These are phyloP conservation scores for Fusarium sp. DNA, from an alignment of 2,329 filamentous ascomycete genomes.

Conservation along the genomic window DNA sequence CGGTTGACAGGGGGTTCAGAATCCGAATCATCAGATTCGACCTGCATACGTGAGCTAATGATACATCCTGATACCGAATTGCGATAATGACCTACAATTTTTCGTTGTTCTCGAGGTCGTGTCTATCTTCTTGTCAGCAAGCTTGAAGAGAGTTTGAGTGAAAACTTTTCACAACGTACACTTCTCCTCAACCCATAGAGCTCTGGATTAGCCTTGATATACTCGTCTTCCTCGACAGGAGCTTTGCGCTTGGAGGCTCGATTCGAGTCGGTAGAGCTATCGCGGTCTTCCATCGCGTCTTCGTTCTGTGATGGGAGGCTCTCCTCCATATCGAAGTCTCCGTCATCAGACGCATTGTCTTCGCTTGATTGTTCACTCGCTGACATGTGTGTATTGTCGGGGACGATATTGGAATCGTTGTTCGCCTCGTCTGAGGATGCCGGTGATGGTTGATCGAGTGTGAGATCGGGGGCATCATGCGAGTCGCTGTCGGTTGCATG, in stretches of 20 bases:
- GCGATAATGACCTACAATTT: slow-evolving; percentile 57
- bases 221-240: slow-evolving; percentile 77
- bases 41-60: slow-evolving; percentile 46
- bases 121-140: slow-evolving; percentile 55
- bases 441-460: slow-evolving; percentile 57
- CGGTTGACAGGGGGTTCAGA: slow-evolving; percentile 70
- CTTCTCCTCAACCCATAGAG: slow-evolving; percentile 94
- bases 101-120: slow-evolving; percentile 66
- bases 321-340: slow-evolving; percentile 79
- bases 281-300: slow-evolving; percentile 62
- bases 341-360: slow-evolving; percentile 71
- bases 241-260: slow-evolving; percentile 78
- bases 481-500: slow-evolving; percentile 71
- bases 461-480: slow-evolving; percentile 73
- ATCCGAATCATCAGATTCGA: slow-evolving; percentile 71
- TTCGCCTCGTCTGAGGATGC: slow-evolving; percentile 55
- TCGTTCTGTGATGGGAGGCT: slow-evolving; percentile 60
- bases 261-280: slow-evolving; percentile 76
- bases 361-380: slow-evolving; percentile 59
- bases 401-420: slow-evolving; percentile 52
- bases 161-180: slow-evolving; percentile 64
- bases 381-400: slow-evolving; percentile 53
- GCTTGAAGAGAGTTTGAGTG: slow-evolving; percentile 31
- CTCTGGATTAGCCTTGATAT: slow-evolving; percentile 90
- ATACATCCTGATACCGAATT: not conserved